Evolutionary conservation across 441 rosid species (phyloP).

Genomic region (Adansonia gregorii): DNA sequence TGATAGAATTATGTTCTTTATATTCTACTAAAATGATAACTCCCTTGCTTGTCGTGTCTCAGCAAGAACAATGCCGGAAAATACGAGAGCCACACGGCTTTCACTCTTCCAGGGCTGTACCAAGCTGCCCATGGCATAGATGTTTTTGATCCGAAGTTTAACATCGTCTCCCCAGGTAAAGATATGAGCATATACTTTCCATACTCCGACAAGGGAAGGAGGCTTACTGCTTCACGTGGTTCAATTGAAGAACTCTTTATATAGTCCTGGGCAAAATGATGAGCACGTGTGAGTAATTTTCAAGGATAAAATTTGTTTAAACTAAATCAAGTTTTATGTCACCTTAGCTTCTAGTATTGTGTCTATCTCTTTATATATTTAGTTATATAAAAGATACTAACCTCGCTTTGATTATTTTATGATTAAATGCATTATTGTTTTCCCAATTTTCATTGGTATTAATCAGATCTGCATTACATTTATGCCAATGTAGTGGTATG

Average conservation of each 20-base stretch:
- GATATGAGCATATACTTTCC: slow-evolving; percentile 71
- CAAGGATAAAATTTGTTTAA: neutral
- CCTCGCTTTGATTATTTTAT: neutral
- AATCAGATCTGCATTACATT: slow-evolving; percentile 2
- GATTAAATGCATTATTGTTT: neutral
- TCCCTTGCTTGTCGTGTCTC: slow-evolving; percentile 30
- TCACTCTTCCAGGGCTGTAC: slow-evolving; percentile 73
- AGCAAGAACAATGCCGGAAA: slow-evolving; percentile 70
- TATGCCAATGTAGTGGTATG: slow-evolving; percentile 46
- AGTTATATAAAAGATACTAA: neutral
- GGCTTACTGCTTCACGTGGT: slow-evolving; percentile 63
- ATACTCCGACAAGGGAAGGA: slow-evolving; percentile 51
- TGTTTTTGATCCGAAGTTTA: slow-evolving; percentile 78
- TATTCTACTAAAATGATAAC: slow-evolving; percentile 6
- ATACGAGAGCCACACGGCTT: slow-evolving; percentile 75
- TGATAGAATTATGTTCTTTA: neutral
- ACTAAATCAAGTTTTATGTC: neutral
- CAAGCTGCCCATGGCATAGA: slow-evolving; percentile 68
- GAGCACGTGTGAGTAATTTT: slow-evolving; percentile 56
- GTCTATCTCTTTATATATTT: neutral
- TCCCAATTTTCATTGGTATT: neutral
- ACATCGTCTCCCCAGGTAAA: slow-evolving; percentile 77
- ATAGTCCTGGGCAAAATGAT: slow-evolving; percentile 55
- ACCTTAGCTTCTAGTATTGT: neutral
- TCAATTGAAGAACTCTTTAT: slow-evolving; percentile 62